These are phyloP conservation scores for Tuber borchii DNA, from an alignment of 495 filamentous ascomycete genomes.

Conservation along the genomic window DNA sequence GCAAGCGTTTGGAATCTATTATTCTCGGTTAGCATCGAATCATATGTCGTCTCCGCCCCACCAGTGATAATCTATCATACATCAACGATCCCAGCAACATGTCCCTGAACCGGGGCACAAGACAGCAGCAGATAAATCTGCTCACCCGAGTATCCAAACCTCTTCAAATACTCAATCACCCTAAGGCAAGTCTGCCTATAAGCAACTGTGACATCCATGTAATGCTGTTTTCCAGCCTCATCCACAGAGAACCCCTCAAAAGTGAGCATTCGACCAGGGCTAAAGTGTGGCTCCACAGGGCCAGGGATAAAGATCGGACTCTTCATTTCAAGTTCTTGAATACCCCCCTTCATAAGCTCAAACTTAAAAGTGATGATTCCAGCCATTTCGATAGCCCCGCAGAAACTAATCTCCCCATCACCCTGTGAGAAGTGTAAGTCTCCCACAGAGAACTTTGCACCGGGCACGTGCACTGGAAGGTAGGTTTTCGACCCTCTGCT, in stretches of 20 bases:
- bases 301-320: conserved; percentile 84
- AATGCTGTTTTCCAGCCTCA: conserved; percentile 85
- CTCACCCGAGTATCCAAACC: conserved; percentile 69
- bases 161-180: conserved; percentile 76
- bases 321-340: conserved; percentile 71
- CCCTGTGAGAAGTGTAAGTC: conserved; percentile 88
- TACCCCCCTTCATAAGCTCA: conserved; percentile 76
- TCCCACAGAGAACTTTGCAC: conserved; percentile 88
- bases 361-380: conserved; percentile 89
- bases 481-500: conserved; percentile 81
- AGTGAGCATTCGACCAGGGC: conserved; percentile 75
- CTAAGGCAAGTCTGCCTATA: conserved; percentile 81
- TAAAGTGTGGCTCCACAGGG: conserved; percentile 86
- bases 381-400: conserved; percentile 95
- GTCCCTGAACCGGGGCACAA: conserved; percentile 85
- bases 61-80: conserved; percentile 50
- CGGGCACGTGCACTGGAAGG: conserved; percentile 75
- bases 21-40: conserved; percentile 7
- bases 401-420: conserved; percentile 92
- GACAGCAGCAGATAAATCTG: conserved; percentile 86
- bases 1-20: conserved; percentile 61
- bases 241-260: conserved; percentile 96
- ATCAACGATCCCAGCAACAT: conserved; percentile 90
- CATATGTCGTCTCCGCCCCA: neutral
- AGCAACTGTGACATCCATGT: conserved; percentile 84